Evolutionary conservation across 192 early-diverging fungal species (phyloP).

Genomic region (Coemansia erecta): DNA sequence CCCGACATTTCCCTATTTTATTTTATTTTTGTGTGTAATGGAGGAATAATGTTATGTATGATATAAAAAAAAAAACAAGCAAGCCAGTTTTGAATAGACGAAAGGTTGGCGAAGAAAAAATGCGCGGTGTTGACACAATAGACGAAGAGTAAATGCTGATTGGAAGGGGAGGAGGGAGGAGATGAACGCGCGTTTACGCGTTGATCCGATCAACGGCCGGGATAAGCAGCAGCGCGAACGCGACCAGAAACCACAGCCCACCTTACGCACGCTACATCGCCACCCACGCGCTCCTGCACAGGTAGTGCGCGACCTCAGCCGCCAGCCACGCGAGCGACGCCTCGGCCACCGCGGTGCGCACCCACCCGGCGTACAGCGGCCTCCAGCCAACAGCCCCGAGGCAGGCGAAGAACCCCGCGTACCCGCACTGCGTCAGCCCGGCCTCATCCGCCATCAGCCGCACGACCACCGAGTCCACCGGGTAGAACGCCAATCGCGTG

Average conservation of each 20-base stretch:
- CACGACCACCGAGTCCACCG: constrained; percentile 23
- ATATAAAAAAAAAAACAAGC: not conserved
- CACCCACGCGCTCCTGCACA: constrained; percentile 30
- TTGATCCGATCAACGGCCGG: not conserved
- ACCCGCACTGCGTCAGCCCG: constrained; percentile 23
- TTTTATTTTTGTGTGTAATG: not conserved
- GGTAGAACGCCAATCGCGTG: constrained; percentile 19
- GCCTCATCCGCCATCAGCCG: constrained; percentile 44
- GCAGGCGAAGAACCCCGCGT: constrained; percentile 34
- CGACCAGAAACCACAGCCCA: no score
- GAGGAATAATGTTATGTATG: not conserved
- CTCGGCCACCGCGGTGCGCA: constrained; percentile 14
- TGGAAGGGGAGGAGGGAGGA: not conserved
- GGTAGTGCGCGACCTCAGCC: constrained; percentile 27
- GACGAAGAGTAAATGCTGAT: no score
- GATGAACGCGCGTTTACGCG: not conserved
- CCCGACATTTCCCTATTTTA: constrained; percentile 19
- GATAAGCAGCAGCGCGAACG: not conserved
- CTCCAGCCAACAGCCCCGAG: not conserved
- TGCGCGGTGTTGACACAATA: not conserved
- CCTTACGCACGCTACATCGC: not conserved
- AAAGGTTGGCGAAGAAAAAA: not conserved
- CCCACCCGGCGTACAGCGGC: constrained; percentile 28
- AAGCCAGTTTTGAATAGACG: not conserved
- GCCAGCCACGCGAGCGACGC: constrained; percentile 22